Evolutionary conservation across 768 basidiomycete genomes (phyloP), one percentile per base, ranked within the genome.

Genomic region (Gloeopeniophorella convolvens): DNA sequence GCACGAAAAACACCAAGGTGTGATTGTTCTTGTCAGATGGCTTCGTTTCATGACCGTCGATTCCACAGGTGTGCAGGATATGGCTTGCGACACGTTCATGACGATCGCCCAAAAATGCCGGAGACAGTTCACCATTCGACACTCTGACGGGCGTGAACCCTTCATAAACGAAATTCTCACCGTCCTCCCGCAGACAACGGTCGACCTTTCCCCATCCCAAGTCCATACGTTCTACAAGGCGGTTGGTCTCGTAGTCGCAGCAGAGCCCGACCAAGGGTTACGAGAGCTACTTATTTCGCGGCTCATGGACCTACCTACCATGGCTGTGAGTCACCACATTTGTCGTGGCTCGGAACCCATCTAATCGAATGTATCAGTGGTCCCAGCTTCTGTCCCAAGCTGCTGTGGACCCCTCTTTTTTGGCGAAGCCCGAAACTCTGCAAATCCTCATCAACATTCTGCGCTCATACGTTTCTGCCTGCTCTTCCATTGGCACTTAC

Each of bases 61-160:
- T n/a, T n/a, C n/a, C n/a, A n/a, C n/a, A n/a, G n/a, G n/a, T 72
- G 96, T 99, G 11, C 96, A 99, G 67, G 96, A 99, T 70, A 99
- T 99, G 96, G 96, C 96, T 39, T 99, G 96, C 70, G 96, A 99
- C 66, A 99, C 96, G 0, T 99, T 99, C 70, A 98, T 99, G 74
- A 99, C 97, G 71, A 99, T 99, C 60, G 92, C 96, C 20, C 96
- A 99, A 66, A 99, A 98, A 68, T 98, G 94, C 66, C 78, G 93
- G 36, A 78, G 95, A 45, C 96, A 99, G 67, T 99, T 99, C 61
- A 92, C 98, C 52, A 92, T 98, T 87, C 91, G 94, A 63, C 96
- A 99, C 66, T 85, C 92, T 7, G 92, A 92, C 51, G 96, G 98
- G 68, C 81, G 82, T 45, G 96, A 99, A 63, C 96, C 96, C 2